phyloP scores from a whole-genome alignment of 306 rosid genomes.

The Mucuna pruriens region DNA sequence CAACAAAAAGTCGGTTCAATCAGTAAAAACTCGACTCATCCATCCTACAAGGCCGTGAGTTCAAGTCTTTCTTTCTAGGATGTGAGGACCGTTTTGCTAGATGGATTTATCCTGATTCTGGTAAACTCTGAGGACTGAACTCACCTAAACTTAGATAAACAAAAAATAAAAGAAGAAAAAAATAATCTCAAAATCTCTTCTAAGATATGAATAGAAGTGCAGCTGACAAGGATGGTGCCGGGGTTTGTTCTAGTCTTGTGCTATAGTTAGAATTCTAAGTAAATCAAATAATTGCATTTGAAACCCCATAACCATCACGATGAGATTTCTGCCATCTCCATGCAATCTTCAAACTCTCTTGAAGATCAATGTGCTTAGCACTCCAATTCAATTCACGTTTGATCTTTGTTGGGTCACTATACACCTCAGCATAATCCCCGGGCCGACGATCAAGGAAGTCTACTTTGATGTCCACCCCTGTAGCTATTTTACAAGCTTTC shows the following conservation, averaged over 20 bases:
- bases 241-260: slow-evolving; percentile 36
- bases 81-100: too few relatives aligned
- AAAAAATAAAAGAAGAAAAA: slow-evolving; percentile 22
- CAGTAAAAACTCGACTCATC: too few relatives aligned
- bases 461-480: slow-evolving; percentile 75
- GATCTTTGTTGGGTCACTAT: slow-evolving; percentile 82
- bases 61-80: too few relatives aligned
- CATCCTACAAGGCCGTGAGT: too few relatives aligned
- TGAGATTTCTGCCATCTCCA: slow-evolving; percentile 97
- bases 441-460: slow-evolving; percentile 88
- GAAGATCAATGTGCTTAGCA: slow-evolving; percentile 66
- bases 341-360: slow-evolving; percentile 71
- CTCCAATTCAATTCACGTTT: slow-evolving; percentile 76
- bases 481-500: slow-evolving; percentile 91
- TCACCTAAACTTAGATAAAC: too few relatives aligned
- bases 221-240: slow-evolving; percentile 35
- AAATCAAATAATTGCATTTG: slow-evolving; percentile 50
- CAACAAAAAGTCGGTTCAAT: too few relatives aligned
- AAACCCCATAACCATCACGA: slow-evolving; percentile 67
- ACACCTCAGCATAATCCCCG: slow-evolving; percentile 92
- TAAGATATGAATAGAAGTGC: slow-evolving; percentile 41
- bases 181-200: slow-evolving; percentile 26
- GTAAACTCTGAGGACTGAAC: too few relatives aligned
- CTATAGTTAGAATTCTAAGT: slow-evolving; percentile 41
- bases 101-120: too few relatives aligned